Evolutionary conservation across 352 stramenopile species (phyloP).

Genomic region (Paralagenidium karlingii): DNA sequence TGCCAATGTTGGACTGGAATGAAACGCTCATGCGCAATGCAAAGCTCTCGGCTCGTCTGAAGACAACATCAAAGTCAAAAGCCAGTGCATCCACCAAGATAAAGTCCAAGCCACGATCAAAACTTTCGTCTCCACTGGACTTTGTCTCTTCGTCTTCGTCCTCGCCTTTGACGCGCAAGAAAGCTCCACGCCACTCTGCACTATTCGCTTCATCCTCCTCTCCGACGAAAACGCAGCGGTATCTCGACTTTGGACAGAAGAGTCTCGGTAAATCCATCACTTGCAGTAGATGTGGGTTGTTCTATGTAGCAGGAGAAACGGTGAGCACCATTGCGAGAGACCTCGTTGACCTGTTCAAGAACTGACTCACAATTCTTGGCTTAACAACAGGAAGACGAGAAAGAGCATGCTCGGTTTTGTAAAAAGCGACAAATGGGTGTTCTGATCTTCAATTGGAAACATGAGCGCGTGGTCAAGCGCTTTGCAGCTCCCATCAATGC

Average conservation of each 20-base stretch:
- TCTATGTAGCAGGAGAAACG: constrained; percentile 63
- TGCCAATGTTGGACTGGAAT: too few relatives aligned
- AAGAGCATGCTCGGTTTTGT: constrained; percentile 54
- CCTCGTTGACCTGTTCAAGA: background rate
- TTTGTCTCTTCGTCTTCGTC: too few relatives aligned
- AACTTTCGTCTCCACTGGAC: too few relatives aligned
- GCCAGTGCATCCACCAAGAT: background rate
- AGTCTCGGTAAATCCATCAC: constrained; percentile 48
- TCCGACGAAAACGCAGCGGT: constrained; percentile 27
- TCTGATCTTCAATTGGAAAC: constrained; percentile 51
- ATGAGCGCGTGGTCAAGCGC: constrained; percentile 27
- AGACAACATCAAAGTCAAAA: background rate
- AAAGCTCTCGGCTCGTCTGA: too few relatives aligned
- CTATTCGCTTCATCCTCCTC: too few relatives aligned
- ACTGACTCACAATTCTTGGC: background rate
- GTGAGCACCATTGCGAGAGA: constrained; percentile 5
- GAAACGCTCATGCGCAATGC: too few relatives aligned
- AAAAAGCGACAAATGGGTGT: constrained; percentile 23
- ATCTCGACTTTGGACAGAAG: constrained; percentile 66
- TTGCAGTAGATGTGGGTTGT: constrained; percentile 38
- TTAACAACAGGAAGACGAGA: constrained; percentile 40
- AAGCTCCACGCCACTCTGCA: too few relatives aligned
- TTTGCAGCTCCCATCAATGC: constrained; percentile 14
- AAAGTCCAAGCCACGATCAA: too few relatives aligned
- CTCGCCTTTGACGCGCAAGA: too few relatives aligned